Percentiles rank a stretch among this genome's conserved stretches.
Conservation (phyloP, 1,139 yeast genomes). For the Lodderomyces pseudojiufengensis region DNA sequence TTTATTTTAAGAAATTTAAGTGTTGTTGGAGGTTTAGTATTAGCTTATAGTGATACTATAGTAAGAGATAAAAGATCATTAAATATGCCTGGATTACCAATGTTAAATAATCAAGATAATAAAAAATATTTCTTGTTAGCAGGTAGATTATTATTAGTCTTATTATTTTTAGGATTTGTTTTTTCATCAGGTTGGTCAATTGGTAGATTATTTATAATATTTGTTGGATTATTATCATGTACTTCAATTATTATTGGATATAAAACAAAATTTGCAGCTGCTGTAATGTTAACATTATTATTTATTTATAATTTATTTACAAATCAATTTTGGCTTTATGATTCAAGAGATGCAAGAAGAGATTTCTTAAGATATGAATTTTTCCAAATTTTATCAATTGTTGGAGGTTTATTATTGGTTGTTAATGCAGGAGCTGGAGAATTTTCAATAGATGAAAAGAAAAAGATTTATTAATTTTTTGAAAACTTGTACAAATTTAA, state of each 20-base stretch:
- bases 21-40: conserved; percentile 87
- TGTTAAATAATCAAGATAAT: conserved; percentile 76
- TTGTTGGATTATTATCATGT: conserved; percentile 70
- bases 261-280: conserved; percentile 89
- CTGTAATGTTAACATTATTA: conserved; percentile 68
- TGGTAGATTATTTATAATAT: conserved; percentile 59
- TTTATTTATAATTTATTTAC: conserved; percentile 72
- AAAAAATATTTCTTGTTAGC: conserved; percentile 84
- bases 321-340: conserved; percentile 87
- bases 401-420: conserved; percentile 87
- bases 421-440: conserved; percentile 98
- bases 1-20: conserved; percentile 85
- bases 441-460: conserved; percentile 90
- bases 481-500: no score
- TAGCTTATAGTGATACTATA: conserved; percentile 87
- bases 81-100: conserved; percentile 87
- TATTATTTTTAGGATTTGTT: conserved; percentile 83
- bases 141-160: conserved; percentile 82
- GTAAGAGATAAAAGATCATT: conserved; percentile 70
- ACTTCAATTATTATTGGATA: conserved; percentile 85
- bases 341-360: conserved; percentile 68
- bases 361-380: conserved; percentile 91
- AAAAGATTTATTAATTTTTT: conserved; percentile 67
- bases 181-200: conserved; percentile 74
- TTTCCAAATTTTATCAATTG: conserved; percentile 91